Evolutionary conservation across 1,139 yeast species (phyloP), one percentile per base, ranked within the genome.

Genomic region (Debaryomycetaceae sp.): DNA sequence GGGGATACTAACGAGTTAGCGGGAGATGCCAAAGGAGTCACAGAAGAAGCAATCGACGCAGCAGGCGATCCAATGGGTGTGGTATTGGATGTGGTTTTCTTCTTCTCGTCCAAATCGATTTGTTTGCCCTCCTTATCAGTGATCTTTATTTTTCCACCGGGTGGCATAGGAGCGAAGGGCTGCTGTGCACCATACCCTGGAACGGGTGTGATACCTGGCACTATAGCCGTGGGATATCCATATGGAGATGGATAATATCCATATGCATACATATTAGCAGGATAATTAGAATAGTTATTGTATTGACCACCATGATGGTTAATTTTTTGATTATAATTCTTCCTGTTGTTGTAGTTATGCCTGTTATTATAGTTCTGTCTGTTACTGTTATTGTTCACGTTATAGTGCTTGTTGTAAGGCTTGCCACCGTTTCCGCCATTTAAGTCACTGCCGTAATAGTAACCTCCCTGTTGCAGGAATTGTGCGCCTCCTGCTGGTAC

Each of bases 121-220:
- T 65, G 73, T 49, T 67, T 72, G n/a, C 79, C 79, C 42, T 72
- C 77, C 53, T 69, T 72, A 47, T 72, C 75, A 42, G 78, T 72
- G 49, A 74, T 64, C 51, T 65, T 72, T 29, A 72, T 53, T 48
- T 55, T 64, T 39, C 60, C 61, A 31, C 54, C 48, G 11, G 38
- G 38, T 7, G 49, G 49, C 39, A 42, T 46, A 39, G 44, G 54
- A 45, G 45, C 52, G 40, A 40, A 52, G 14, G 51, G 45, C n/a
- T 42, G 48, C 36, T 45, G 48, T 24, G 49, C 44, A 29, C 48
- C 46, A 41, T 45, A 48, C n/a, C 46, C 43, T 29, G 45, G 48
- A 43, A 46, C 46, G 17, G 54, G 48, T 23, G 45, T 47, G 13
- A 51, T 37, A 2, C 55, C 57, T 36, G 48, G 52, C 34, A 53